Conservation (phyloP, 2,329 filamentous ascomycete genomes). For the Fusarium irregulare region DNA sequence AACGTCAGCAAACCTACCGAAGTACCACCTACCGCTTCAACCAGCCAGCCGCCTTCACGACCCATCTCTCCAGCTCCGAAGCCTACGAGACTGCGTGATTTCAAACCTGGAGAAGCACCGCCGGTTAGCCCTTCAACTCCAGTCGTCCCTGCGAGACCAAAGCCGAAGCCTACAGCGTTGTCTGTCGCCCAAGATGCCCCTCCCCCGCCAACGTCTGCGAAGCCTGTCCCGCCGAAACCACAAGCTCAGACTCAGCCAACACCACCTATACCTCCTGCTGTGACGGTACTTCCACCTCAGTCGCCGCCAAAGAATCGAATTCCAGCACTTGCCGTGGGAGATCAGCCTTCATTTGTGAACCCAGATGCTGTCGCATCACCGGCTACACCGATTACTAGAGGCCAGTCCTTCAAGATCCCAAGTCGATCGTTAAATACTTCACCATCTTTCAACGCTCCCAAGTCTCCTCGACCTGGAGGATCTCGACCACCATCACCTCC, state of each 20-base stretch:
- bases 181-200: constrained; percentile 41
- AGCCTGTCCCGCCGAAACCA: constrained; percentile 44
- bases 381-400: constrained; percentile 55
- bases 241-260: constrained; percentile 22
- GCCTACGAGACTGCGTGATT: constrained; percentile 57
- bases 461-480: constrained; percentile 60
- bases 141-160: constrained; percentile 48
- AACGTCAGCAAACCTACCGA: constrained; percentile 40
- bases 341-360: constrained; percentile 60
- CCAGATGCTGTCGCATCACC: constrained; percentile 58
- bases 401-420: constrained; percentile 64
- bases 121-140: constrained; percentile 49
- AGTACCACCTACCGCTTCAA: constrained; percentile 38
- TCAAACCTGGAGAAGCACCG: constrained; percentile 53
- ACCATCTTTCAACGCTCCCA: constrained; percentile 49
- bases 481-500: constrained; percentile 71
- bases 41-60: constrained; percentile 46
- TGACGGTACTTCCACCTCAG: constrained; percentile 76
- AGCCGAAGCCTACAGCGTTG: constrained; percentile 44
- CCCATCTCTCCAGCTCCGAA: constrained; percentile 57
- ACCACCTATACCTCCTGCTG: constrained; percentile 66
- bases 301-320: constrained; percentile 70
- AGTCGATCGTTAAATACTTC: constrained; percentile 66
- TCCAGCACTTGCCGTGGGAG: constrained; percentile 51
- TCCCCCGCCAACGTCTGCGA: constrained; percentile 38